Percentiles rank a stretch among this genome's conserved stretches.
phyloP scores from a whole-genome alignment of 2,329 filamentous ascomycete species.

The Sarocladiaceae sp. region DNA sequence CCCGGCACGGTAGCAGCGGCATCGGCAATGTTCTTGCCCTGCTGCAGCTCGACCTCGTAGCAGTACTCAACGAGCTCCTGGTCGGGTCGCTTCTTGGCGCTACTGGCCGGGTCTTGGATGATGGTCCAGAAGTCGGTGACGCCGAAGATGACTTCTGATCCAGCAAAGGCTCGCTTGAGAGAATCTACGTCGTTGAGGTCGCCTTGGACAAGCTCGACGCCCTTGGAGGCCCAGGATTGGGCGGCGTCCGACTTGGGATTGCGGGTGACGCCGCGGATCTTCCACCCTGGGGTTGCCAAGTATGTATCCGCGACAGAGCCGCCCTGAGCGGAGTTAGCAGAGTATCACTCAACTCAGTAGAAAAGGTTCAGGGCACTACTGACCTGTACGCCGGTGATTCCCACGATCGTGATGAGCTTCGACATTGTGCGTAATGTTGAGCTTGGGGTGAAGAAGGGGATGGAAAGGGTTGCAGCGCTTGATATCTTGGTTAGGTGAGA shows the following conservation, averaged over 20 bases:
- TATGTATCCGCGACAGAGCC: not conserved
- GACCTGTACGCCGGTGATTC: not conserved
- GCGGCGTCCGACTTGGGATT: conserved; percentile 25
- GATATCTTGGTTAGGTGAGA: too few relatives aligned
- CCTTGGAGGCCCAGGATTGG: conserved; percentile 23
- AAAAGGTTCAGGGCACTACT: not conserved
- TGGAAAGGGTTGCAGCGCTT: too few relatives aligned
- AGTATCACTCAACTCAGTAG: not conserved
- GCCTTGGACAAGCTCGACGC: conserved; percentile 30
- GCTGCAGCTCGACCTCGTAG: conserved; percentile 14
- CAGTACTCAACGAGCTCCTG: conserved; percentile 10
- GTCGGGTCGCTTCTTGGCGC: not conserved
- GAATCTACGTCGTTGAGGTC: conserved; percentile 25
- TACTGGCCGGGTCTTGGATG: conserved; percentile 10
- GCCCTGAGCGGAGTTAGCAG: not conserved
- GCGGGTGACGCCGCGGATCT: conserved; percentile 24
- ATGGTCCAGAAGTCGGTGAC: conserved; percentile 25
- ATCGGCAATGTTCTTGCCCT: conserved; percentile 11
- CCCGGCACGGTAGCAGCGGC: conserved; percentile 13
- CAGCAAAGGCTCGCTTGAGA: conserved; percentile 24
- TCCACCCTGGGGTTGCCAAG: not conserved
- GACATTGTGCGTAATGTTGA: not conserved
- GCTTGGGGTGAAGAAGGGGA: not conserved
- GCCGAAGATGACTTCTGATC: conserved; percentile 29
- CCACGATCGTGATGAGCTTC: conserved; percentile 2